phyloP scores from a whole-genome alignment of 108 stramenopile species.

The Hondaea fermentalgiana region DNA sequence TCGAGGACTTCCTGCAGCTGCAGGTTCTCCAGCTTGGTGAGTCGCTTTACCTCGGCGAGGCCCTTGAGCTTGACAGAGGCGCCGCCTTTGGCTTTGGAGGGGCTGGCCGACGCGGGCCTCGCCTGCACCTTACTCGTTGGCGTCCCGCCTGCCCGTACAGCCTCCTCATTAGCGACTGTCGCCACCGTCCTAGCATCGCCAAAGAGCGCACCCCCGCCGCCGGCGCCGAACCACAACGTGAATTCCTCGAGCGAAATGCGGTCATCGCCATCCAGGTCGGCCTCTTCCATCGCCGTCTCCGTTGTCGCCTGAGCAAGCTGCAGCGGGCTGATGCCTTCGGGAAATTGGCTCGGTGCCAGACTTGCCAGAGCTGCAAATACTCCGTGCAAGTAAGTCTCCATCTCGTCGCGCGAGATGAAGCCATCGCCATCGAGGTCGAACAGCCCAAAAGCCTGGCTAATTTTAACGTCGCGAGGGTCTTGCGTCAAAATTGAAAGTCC shows the following conservation, averaged over 20 bases:
- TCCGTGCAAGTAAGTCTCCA: background rate
- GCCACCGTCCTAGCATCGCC: background rate
- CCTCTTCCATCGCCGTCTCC: background rate
- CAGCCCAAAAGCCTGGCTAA: background rate
- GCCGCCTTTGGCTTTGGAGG: background rate
- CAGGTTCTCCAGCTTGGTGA: constrained; percentile 3
- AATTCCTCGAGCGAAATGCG: constrained; percentile 11
- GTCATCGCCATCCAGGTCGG: constrained; percentile 4
- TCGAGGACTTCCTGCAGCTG: background rate
- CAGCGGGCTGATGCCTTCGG: background rate
- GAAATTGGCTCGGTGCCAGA: too few species aligned
- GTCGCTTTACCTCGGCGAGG: background rate
- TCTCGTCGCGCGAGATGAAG: constrained; percentile 12
- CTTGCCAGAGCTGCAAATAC: background rate
- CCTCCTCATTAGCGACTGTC: background rate
- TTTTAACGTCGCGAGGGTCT: background rate
- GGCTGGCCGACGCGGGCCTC: background rate
- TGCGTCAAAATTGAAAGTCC: background rate
- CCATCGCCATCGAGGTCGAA: constrained; percentile 12
- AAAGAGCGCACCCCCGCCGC: background rate
- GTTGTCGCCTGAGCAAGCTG: background rate
- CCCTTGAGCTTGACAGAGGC: background rate
- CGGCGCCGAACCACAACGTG: background rate
- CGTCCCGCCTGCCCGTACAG: background rate
- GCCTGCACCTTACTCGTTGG: background rate